Evolutionary conservation across 176 grass and related monocot species (phyloP).

Genomic region (Areca catechu): DNA sequence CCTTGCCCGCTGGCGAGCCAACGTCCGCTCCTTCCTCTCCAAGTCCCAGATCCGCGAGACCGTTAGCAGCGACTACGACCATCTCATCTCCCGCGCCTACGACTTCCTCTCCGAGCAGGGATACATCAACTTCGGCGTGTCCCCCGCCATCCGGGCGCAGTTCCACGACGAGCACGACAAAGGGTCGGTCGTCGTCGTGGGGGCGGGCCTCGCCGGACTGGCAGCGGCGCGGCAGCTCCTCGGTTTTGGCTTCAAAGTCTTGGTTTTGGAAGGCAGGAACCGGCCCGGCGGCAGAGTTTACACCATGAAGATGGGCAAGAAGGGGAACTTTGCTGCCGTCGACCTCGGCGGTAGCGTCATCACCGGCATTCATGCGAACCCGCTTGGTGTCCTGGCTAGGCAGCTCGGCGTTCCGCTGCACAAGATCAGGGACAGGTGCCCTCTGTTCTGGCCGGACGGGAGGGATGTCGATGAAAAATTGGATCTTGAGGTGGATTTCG

Average conservation of each 20-base stretch:
- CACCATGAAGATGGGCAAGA: slow-evolving; percentile 33
- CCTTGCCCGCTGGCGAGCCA: slow-evolving; percentile 77
- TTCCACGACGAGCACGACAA: slow-evolving; percentile 13
- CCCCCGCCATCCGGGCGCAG: slow-evolving; percentile 44
- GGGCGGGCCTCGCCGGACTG: slow-evolving; percentile 68
- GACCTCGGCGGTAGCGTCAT: slow-evolving; percentile 92
- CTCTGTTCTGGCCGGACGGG: slow-evolving; percentile 64
- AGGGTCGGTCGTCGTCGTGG: slow-evolving; percentile 52
- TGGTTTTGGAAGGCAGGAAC: slow-evolving; percentile 62
- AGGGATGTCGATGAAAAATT: slow-evolving; percentile 31
- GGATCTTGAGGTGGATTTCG: slow-evolving; percentile 46
- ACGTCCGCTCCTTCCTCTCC: slow-evolving; percentile 50
- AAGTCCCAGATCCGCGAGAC: slow-evolving; percentile 57
- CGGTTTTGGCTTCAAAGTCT: slow-evolving; percentile 62
- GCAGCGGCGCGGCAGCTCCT: slow-evolving; percentile 71
- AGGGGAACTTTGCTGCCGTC: slow-evolving; percentile 29
- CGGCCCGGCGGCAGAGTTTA: slow-evolving; percentile 83
- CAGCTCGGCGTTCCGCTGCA: slow-evolving; percentile 80
- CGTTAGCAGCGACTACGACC: slow-evolving; percentile 59
- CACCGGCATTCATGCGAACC: slow-evolving; percentile 90
- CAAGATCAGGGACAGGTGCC: slow-evolving; percentile 76
- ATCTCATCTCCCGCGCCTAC: slow-evolving; percentile 53
- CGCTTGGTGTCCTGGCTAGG: slow-evolving; percentile 74
- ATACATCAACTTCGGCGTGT: slow-evolving; percentile 92
- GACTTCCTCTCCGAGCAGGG: slow-evolving; percentile 63